Evolutionary conservation across 2,329 filamentous ascomycete genomes (phyloP), one percentile per base, ranked within the genome.

Genomic region (Chaetothyriales sp.): DNA sequence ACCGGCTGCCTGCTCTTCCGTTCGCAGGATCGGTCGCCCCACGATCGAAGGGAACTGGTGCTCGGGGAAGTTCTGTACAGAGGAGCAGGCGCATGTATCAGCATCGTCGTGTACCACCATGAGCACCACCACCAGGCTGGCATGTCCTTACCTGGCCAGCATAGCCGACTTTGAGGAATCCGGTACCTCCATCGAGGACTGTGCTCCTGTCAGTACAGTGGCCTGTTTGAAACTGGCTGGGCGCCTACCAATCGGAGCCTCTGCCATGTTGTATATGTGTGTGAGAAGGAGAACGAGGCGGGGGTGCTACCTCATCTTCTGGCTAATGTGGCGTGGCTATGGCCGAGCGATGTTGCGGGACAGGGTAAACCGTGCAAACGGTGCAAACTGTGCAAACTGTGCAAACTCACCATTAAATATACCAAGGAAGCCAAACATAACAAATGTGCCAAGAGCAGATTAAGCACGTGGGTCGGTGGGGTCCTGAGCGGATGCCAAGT

Each of bases 121-220:
- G 9, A 15, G 8, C 32, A 39, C 15, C 20, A 46, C 28, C 22
- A 18, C 9, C 45, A 39, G 20, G 45, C 44, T 51, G 36, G 54
- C 49, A 32, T 26, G n/a, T 51, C 57, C 73, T 61, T 71, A 84
- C 81, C 73, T 83, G 89, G 65, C 84, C 92, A 65, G 92, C 92
- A 75, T 96, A 98, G 70, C 92, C 92, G 73, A 95, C 92, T 74
- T 98, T 98, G 71, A 98, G 84, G 78, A 98, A 98, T 72, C 92
- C 92, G 67, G 92, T 98, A 72, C 92, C 92, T 78, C 92, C 92
- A 77, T 98, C 92, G 78, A 98, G 90, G 68, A 98, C 92, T 96
- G 67, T 54, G 52, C 57, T 47, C 44, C 49, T 49, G 62, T 65
- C 62, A 66, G 63, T 58, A 55, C 39, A 60, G 58, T 52, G 26